Conservation (phyloP, 2,329 filamentous ascomycete genomes). For the Pezicula rhizophila region DNA sequence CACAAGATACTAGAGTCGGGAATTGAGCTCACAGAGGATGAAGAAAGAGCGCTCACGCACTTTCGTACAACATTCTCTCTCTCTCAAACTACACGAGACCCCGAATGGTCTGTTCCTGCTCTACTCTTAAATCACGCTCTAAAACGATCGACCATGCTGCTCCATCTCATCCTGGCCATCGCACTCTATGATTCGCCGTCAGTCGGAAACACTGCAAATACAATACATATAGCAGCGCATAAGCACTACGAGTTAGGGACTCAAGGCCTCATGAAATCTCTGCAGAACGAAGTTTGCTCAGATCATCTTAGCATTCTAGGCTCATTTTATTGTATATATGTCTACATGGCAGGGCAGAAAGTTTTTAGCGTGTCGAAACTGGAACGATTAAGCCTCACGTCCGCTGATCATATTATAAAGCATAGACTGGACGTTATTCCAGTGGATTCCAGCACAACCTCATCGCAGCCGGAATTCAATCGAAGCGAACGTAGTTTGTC, state of each 20-base stretch:
- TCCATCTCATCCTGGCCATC: not conserved
- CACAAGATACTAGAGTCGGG: not conserved
- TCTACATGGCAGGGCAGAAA: constrained; percentile 4
- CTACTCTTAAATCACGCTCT: not conserved
- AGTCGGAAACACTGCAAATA: not conserved
- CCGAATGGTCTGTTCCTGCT: constrained; percentile 4
- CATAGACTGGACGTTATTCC: not conserved
- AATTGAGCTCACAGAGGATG: not conserved
- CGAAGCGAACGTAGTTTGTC: constrained; percentile 4
- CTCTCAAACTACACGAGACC: constrained; percentile 8
- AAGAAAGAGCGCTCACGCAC: constrained; percentile 4
- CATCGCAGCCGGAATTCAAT: not conserved
- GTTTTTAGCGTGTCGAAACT: constrained; percentile 1
- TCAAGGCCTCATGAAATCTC: constrained; percentile 5
- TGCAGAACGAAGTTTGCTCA: not conserved
- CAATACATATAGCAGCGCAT: not conserved
- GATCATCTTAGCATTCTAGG: constrained; percentile 5
- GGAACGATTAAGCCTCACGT: constrained; percentile 5
- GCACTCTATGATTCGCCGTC: constrained; percentile 5
- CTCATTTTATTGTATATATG: constrained; percentile 8
- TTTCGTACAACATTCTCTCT: constrained; percentile 5
- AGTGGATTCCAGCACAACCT: not conserved
- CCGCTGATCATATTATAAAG: constrained; percentile 1
- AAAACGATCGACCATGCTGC: not conserved
- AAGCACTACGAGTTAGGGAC: constrained; percentile 8